Conservation (phyloP, 2,329 filamentous ascomycete genomes). For the Pseudocercospora fuligena region DNA sequence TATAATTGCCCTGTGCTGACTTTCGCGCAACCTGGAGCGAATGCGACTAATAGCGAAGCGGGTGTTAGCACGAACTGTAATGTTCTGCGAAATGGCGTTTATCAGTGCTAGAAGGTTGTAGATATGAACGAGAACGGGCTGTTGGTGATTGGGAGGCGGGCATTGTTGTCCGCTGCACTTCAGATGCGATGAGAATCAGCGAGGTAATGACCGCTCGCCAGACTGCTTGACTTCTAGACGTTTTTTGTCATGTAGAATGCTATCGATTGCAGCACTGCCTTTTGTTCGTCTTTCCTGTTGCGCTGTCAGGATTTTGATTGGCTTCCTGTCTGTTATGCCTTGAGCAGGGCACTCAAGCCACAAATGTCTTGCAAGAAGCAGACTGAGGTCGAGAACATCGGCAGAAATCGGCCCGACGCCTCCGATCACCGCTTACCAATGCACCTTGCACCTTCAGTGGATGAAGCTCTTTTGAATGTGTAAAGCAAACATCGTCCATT, state of each 20-base stretch:
- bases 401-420: not conserved
- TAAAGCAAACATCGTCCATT: not conserved
- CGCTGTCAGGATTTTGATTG: no score
- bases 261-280: no score
- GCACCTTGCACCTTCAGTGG: not conserved
- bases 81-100: constrained; percentile 25
- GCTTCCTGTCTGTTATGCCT: no score
- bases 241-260: no score
- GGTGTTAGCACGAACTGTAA: constrained; percentile 28
- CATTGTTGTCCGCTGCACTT: no score
- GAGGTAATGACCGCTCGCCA: no score
- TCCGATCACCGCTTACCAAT: constrained; percentile 18
- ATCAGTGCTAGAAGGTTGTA: constrained; percentile 21
- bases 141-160: no score
- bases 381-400: not conserved
- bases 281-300: no score
- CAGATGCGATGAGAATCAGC: no score
- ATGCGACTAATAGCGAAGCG: constrained; percentile 16
- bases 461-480: constrained; percentile 8
- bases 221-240: no score
- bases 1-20: constrained; percentile 26
- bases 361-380: not conserved
- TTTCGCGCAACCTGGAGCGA: constrained; percentile 24
- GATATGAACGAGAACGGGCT: no score
- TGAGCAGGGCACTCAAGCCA: no score